These are phyloP conservation scores for Metschnikowia colocasiae DNA, from an alignment of 805 yeast genomes.

Conservation along the genomic window DNA sequence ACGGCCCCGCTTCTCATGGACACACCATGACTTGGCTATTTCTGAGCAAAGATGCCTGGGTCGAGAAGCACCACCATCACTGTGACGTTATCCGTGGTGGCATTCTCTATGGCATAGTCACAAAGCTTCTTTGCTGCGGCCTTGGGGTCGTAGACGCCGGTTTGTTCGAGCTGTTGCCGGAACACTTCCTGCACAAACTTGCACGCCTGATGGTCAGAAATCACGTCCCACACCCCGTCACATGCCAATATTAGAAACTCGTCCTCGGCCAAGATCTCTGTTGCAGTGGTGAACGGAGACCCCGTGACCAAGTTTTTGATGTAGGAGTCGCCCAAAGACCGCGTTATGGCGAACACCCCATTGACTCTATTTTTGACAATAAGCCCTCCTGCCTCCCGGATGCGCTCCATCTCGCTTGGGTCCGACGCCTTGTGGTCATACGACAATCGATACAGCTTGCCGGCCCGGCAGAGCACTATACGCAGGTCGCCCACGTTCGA, in stretches of 20 bases:
- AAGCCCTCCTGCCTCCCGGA: constrained; percentile 77
- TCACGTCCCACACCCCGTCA: constrained; percentile 96
- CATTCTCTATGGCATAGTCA: constrained; percentile 67
- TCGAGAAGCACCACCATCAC: constrained; percentile 79
- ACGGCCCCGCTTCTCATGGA: too few species aligned
- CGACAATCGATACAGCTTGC: constrained; percentile 71
- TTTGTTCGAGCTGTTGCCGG: constrained; percentile 24
- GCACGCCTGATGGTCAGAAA: constrained; percentile 81
- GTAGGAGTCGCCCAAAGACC: constrained; percentile 91
- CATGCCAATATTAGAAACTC: constrained; percentile 87
- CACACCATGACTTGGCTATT: not conserved
- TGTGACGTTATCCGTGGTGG: constrained; percentile 88
- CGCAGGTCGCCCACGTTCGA: constrained; percentile 96
- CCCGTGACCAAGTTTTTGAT: constrained; percentile 88
- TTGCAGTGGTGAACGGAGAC: constrained; percentile 86
- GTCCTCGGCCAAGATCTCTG: constrained; percentile 64
- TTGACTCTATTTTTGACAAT: constrained; percentile 89
- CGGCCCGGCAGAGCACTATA: constrained; percentile 71
- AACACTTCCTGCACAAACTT: constrained; percentile 54
- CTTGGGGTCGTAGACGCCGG: constrained; percentile 43
- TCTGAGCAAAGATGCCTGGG: constrained; percentile 33
- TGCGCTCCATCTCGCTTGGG: constrained; percentile 67
- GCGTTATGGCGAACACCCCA: constrained; percentile 91
- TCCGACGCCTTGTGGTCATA: constrained; percentile 95
- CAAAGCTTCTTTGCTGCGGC: constrained; percentile 66